phyloP scores from a whole-genome alignment of 1,139 yeast species.

The Scheffersomyces insectosa region DNA sequence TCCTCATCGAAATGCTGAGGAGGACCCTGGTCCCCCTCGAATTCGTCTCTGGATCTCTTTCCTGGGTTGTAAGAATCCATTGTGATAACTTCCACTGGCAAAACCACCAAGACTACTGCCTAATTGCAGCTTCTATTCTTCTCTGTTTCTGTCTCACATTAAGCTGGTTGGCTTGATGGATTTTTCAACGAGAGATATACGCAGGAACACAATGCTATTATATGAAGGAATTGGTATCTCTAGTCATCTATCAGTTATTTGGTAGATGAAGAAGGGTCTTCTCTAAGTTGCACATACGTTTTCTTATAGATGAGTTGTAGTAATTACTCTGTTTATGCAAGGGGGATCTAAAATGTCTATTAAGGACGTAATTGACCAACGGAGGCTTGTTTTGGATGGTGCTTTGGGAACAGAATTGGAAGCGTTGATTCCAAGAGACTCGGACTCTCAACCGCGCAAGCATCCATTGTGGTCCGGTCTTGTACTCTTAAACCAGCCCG shows the following conservation, averaged over 20 bases:
- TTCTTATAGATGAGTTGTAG: no score
- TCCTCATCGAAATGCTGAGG: constrained; percentile 7
- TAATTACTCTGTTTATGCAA: not conserved
- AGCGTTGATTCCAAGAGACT: constrained; percentile 12
- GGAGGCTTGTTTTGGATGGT: constrained; percentile 16
- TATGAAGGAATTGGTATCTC: no score
- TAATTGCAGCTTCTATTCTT: not conserved
- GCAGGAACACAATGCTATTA: no score
- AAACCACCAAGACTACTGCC: not conserved
- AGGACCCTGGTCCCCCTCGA: constrained; percentile 25
- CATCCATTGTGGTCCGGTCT: constrained; percentile 65
- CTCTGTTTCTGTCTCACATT: no score
- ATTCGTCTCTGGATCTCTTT: constrained; percentile 45
- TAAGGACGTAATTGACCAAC: constrained; percentile 4
- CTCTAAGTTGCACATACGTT: no score
- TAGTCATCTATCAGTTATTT: no score
- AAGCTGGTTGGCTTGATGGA: no score
- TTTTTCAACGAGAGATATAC: no score
- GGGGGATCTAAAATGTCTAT: constrained; percentile 1
- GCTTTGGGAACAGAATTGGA: constrained; percentile 20
- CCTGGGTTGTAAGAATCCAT: constrained; percentile 23
- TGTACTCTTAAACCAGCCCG: constrained; percentile 49
- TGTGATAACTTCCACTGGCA: not conserved
- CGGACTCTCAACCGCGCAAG: constrained; percentile 15
- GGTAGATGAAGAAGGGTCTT: no score